Evolutionary conservation across 1,284 basidiomycete genomes (phyloP), one percentile per base, ranked within the genome.

Genomic region (Apiotrichum mycotoxinovorans): DNA sequence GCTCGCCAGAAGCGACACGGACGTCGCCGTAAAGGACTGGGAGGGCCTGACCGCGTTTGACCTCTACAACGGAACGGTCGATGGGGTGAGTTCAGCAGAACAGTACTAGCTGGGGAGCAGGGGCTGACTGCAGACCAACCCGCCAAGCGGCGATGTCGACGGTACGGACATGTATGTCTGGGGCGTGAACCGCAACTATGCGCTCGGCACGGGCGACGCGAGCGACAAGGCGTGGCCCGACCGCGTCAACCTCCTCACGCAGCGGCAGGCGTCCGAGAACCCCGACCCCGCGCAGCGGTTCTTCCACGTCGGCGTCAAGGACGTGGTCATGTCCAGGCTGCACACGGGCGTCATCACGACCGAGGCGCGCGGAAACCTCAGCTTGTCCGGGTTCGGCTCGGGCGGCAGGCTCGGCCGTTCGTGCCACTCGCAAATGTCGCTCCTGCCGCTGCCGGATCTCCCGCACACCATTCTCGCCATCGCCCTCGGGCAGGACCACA

Each of bases 41-140:
- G 95, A 98, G 69, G 95, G 93, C 1, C 87, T 96, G 73, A 92
- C 91, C 0, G 85, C 93, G 0, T 94, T 94, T 64, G 95, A 98
- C 69, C 78, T 98, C 26, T 98, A 93, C 79, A 97, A 97, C 69
- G 87, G 87, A 4, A 95, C 91, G 0, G 80, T 96, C 33, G 83
- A 85, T 58, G 86, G 84, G 0, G 72, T 74, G 58, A 65, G 73
- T 64, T 9, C 18, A 7, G 20, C 8, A 23, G 12, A 30, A 15
- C 15, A 11, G 0, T 27, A 25, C 1, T 18, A 27, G 35, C 20
- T 49, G 15, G 86, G n/a, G n/a, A n/a, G n/a, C n/a, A n/a, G n/a
- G n/a, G n/a, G n/a, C 85, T 1, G 23, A 30, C 23, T 9, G 4
- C 83, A 85, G 69, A 89, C 89, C 4, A 78, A 79, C 41, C 71